Evolutionary conservation across 768 basidiomycete species (phyloP), one percentile per base, ranked within the genome.

Genomic region (Suillus subalutaceus): DNA sequence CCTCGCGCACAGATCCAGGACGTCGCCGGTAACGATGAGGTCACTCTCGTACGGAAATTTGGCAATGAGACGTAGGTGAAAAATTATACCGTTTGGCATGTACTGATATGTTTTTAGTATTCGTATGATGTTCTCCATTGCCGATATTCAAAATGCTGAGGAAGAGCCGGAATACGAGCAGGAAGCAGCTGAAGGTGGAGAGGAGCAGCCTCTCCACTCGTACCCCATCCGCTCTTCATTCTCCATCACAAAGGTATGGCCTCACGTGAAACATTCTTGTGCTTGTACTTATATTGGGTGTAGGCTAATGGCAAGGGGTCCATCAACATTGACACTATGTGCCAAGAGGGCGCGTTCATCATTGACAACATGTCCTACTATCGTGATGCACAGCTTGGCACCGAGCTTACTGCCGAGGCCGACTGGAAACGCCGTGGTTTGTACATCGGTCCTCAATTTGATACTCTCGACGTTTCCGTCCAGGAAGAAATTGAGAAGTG

Each of bases 371-470:
- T 96, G 68, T 88, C 96, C 2, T 95, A 83, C 83, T 98, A 97
- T 79, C 76, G 82, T 1, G 92, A 95, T 70, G 79, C 82, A 38
- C 84, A 87, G 72, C 70, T 92, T 15, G 95, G 89, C 15, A 89
- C 87, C 16, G 91, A 91, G 8, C 78, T 93, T 71, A 93, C 88
- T 15, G 90, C 93, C 8, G 95, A 99, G 69, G 91, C 92, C 9
- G 96, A 98, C 80, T 98, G 93, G 94, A 92, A 91, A 76, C 88
- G 96, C 57, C 87, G 96, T 23, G 94, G 92, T 2, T 80, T 92
- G 69, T 99, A 97, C 83, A 88, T 97, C 74, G 97, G 97, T 1
- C 97, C 96, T 62, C 89, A 91, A 82, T 99, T 97, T 72, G 93
- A 96, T 66, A 92, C 94, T 58, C 88, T 99, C 53, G 97, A 99